Evolutionary conservation across 2,329 filamentous ascomycete species (phyloP), one percentile per base, ranked within the genome.

Genomic region (Phyllosticta capitalensis): DNA sequence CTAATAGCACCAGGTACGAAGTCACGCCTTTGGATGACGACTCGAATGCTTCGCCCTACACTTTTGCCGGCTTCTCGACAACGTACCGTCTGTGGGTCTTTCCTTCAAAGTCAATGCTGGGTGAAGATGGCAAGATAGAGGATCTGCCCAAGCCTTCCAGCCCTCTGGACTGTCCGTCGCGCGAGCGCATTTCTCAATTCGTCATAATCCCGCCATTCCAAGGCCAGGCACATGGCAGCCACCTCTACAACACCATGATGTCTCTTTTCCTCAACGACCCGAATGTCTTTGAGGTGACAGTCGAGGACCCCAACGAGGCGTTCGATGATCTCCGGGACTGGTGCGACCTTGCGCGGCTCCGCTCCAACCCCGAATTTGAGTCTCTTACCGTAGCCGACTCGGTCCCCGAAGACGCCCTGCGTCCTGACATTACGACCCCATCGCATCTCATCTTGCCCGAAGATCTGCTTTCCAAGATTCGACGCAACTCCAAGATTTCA

Each of bases 111-210:
- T 74, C 76, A 55, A 72, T 75, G 28, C 66, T 70, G 59, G 61
- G 19, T 68, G 22, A 74, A 78, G 0, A 72, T 73, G 0, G 77
- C 79, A 50, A 62, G 63, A 17, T 7, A n/a, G 38, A n/a, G 5
- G 38, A 10, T 65, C 67, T 45, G 64, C 66, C 5, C 64, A 64
- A 21, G 56, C 71, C 33, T 65, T 67, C 1, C 65, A 58, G 71
- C 77, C 86, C 64, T 72, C 82, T 79, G 4, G 76, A 86, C 54
- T 80, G 92, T 1, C 87, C 89, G 12, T 88, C 87, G 66, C 85
- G 92, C 48, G 84, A 90, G 61, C 83, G 95, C 52, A 89, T 99
- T 64, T 95, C 92, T 0, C 94, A 99, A 71, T 97, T 97, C 73
- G 70, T 99, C 62, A 86, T 99, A 63, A 79, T 99, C 10, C 92